phyloP scores from a whole-genome alignment of 768 basidiomycete species.

The Mycena albidolilacea region DNA sequence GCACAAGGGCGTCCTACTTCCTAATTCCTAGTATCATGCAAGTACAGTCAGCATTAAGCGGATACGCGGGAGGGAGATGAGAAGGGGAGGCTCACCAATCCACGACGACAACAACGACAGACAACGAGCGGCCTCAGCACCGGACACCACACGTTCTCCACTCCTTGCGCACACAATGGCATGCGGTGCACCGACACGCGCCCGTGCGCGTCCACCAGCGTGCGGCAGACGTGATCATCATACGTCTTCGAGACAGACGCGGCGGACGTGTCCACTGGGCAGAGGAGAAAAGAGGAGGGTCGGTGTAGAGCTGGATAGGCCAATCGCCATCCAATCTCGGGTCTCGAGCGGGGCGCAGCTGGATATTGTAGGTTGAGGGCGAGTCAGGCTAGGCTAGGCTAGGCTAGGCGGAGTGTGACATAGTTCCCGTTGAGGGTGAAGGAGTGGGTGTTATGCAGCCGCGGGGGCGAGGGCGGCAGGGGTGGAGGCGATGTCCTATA shows the following conservation, averaged over 20 bases:
- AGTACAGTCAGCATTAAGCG: conserved; percentile 1
- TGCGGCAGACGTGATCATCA: conserved; percentile 59
- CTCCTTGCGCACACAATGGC: conserved; percentile 63
- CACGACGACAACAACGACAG: conserved; percentile 66
- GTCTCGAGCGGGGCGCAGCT: conserved; percentile 63
- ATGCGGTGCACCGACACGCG: conserved; percentile 77
- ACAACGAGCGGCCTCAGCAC: conserved; percentile 75
- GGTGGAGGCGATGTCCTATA: conserved; percentile 67
- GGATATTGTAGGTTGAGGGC: conserved; percentile 66
- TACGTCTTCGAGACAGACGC: too few relatives aligned
- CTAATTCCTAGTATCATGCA: too few relatives aligned
- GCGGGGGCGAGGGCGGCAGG: conserved; percentile 51
- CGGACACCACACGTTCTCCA: conserved; percentile 73
- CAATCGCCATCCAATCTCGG: too few relatives aligned
- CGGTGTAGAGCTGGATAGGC: not conserved
- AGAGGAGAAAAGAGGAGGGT: conserved; percentile 5
- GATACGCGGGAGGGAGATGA: conserved; percentile 5
- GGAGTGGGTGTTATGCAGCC: conserved; percentile 54
- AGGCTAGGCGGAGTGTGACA: conserved; percentile 57
- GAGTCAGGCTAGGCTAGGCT: conserved; percentile 52
- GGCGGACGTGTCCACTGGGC: not conserved
- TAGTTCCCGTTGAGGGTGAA: conserved; percentile 71
- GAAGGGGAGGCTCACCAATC: conserved; percentile 66
- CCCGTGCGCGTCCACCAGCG: conserved; percentile 67
- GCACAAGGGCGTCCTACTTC: conserved; percentile 57